Evolutionary conservation across 768 basidiomycete species (phyloP).

Genomic region (Agaricus blazei): DNA sequence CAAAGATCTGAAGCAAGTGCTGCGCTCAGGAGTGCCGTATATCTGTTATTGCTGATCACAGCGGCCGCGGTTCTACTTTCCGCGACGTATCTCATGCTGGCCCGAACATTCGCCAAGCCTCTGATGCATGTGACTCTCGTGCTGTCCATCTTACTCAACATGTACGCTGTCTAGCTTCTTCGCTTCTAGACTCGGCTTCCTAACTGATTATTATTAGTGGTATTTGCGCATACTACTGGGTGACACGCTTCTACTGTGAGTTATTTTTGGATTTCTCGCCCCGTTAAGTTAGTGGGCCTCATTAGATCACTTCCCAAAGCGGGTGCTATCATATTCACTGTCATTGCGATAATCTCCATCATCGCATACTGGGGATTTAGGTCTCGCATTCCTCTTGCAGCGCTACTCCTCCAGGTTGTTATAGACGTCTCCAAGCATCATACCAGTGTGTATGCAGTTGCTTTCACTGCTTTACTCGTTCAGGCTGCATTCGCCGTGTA

Average conservation of each 20-base stretch:
- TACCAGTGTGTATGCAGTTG: slow-evolving; percentile 73
- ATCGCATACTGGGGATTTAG: slow-evolving; percentile 70
- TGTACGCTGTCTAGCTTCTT: slow-evolving; percentile 31
- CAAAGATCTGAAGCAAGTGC: neutral
- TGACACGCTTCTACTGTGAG: slow-evolving; percentile 65
- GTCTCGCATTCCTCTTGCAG: slow-evolving; percentile 73
- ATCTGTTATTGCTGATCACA: slow-evolving; percentile 70
- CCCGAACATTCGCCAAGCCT: slow-evolving; percentile 63
- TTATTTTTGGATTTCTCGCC: slow-evolving; percentile 5
- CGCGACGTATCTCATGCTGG: slow-evolving; percentile 59
- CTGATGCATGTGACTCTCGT: slow-evolving; percentile 78
- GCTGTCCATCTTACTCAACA: slow-evolving; percentile 56
- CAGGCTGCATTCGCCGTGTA: slow-evolving; percentile 70
- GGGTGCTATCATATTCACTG: slow-evolving; percentile 79
- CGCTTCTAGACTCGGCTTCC: neutral
- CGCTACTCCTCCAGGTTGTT: slow-evolving; percentile 73
- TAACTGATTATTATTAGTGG: slow-evolving; percentile 35
- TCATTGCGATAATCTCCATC: slow-evolving; percentile 72
- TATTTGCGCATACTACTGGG: slow-evolving; percentile 73
- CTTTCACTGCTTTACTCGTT: slow-evolving; percentile 61
- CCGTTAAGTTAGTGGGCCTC: neutral
- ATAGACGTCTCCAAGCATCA: slow-evolving; percentile 86
- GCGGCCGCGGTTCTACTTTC: slow-evolving; percentile 66
- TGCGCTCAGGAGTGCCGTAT: slow-evolving; percentile 56
- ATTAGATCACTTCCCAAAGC: slow-evolving; percentile 31